Evolutionary conservation across 345 rosid genomes (phyloP).

Genomic region (Acer negundo): DNA sequence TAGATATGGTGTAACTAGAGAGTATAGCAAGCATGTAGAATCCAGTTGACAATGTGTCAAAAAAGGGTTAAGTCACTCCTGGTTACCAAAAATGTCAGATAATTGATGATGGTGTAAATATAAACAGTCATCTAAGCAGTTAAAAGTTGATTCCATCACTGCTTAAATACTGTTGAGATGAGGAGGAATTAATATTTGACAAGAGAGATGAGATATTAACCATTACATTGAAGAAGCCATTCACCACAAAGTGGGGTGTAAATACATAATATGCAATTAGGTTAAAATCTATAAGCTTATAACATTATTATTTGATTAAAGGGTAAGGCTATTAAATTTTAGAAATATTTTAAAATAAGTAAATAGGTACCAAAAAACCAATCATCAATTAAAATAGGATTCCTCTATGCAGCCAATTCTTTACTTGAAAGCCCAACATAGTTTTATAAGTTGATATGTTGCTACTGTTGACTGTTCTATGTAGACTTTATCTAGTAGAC

Average conservation of each 20-base stretch:
- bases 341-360: not conserved
- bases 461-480: not conserved
- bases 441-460: too few relatives aligned
- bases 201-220: too few relatives aligned
- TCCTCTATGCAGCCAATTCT: not conserved
- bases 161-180: not conserved
- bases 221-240: not conserved
- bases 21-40: too few relatives aligned
- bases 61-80: too few relatives aligned
- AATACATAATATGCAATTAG: not conserved
- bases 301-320: not conserved
- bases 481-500: not conserved
- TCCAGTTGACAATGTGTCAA: too few relatives aligned
- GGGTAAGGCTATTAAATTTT: not conserved
- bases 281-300: too few relatives aligned
- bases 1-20: too few relatives aligned
- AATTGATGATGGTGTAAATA: not conserved
- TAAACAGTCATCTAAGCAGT: not conserved
- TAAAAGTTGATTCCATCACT: not conserved
- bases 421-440: too few relatives aligned
- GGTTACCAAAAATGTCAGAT: too few relatives aligned
- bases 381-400: not conserved
- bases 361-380: not conserved
- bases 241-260: not conserved
- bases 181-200: not conserved